Conservation (phyloP, 176 grass and related monocot species). For the Carex pumila region DNA sequence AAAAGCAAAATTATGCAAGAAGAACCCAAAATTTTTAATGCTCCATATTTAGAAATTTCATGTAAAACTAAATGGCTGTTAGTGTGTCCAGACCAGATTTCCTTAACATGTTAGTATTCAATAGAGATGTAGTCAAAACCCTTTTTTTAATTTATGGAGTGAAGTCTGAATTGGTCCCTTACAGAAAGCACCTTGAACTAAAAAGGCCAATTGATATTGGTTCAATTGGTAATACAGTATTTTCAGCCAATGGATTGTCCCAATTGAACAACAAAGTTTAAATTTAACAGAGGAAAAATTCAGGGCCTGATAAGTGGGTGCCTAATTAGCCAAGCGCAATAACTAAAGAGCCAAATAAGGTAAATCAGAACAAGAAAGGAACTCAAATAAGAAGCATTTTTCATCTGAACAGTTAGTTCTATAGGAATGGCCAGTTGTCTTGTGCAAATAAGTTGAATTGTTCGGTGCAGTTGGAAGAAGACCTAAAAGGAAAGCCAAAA, state of each 20-base stretch:
- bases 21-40: neutral
- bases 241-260: neutral
- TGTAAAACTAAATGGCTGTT: neutral
- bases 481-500: neutral
- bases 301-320: neutral
- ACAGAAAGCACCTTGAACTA: too few species aligned
- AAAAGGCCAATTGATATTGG: neutral
- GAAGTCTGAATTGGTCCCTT: neutral
- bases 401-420: neutral
- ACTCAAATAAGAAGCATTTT: neutral
- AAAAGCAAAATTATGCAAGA: neutral
- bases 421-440: neutral
- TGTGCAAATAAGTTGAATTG: neutral
- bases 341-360: neutral
- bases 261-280: neutral
- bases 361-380: neutral
- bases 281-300: neutral
- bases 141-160: neutral
- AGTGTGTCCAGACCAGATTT: neutral
- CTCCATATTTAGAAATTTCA: neutral
- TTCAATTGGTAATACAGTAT: neutral
- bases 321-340: neutral
- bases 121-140: neutral
- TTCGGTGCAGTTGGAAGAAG: neutral
- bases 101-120: neutral